Evolutionary conservation across 768 basidiomycete species (phyloP).

Genomic region (Kwoniella europaea): DNA sequence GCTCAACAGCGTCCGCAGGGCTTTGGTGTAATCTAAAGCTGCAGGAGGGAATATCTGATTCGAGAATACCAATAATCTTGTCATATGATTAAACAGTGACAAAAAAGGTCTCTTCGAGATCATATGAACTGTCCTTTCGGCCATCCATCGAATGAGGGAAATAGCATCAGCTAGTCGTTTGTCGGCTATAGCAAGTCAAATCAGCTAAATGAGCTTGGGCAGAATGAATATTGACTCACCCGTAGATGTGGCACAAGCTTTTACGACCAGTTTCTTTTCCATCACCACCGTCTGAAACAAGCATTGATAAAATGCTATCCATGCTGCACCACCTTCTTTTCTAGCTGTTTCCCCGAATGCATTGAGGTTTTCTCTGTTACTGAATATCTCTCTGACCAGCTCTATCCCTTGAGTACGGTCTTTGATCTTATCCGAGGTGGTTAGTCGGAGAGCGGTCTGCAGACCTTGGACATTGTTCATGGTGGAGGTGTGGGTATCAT

Average conservation of each 20-base stretch:
- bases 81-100: conserved; percentile 70
- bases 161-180: conserved; percentile 70
- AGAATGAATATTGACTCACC: conserved; percentile 27
- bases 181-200: conserved; percentile 60
- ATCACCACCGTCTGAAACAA: conserved; percentile 70
- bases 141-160: conserved; percentile 72
- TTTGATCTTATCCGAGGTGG: conserved; percentile 65
- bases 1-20: conserved; percentile 69
- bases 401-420: conserved; percentile 71
- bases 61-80: conserved; percentile 65
- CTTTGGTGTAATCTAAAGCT: conserved; percentile 80
- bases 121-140: conserved; percentile 66
- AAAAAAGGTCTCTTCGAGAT: conserved; percentile 67
- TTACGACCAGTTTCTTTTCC: conserved; percentile 66
- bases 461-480: conserved; percentile 45
- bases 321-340: conserved; percentile 56
- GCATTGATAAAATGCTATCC: conserved; percentile 73
- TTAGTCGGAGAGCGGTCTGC: conserved; percentile 38
- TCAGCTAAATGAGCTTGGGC: background rate
- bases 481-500: conserved; percentile 3
- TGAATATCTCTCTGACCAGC: conserved; percentile 55
- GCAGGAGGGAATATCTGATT: conserved; percentile 68
- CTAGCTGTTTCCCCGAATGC: conserved; percentile 62
- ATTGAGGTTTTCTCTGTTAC: conserved; percentile 60
- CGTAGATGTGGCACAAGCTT: conserved; percentile 56